Evolutionary conservation across 2,329 filamentous ascomycete genomes (phyloP), one percentile per base, ranked within the genome.

Genomic region (Apiospora rasikravindrae): DNA sequence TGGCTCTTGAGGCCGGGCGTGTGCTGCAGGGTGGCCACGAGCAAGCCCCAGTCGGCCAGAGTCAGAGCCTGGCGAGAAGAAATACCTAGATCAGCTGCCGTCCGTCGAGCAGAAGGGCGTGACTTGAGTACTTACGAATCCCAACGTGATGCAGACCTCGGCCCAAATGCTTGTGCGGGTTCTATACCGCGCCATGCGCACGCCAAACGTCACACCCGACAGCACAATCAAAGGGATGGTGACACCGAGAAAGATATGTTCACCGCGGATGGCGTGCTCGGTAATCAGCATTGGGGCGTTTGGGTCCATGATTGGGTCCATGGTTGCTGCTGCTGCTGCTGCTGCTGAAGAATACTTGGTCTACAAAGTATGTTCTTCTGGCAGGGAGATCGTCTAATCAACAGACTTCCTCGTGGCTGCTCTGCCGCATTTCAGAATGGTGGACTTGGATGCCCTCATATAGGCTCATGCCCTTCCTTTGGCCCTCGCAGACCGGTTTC

Each of bases 121-220:
- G 4, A 6, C 6, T 8, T 40, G 16, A 2, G n/a, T 16, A 67
- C 64, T 26, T 45, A 67, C 64, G 64, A 67, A 24, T 33, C 64
- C 66, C 40, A 68, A 19, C 40, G 44, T 19, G 66, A 68, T 68
- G 66, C 66, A 68, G 13, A 26, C n/a, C 40, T 68, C 66, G 2
- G 66, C 66, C 57, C 66, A 68, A 1, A 42, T 26, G 13, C 42
- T 45, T 67, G 37, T 67, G n/a, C 37, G 37, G 22, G 64, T 44
- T 22, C 64, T 44, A 6, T 45, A 67, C 22, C 64, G 16, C n/a
- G 37, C 33, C 42, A 67, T 42, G 19, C 64, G 24, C 37, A 67
- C n/a, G 16, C 64, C 64, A 7, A 44, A 67, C 0, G 64, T 45
- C 37, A 45, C 2, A 2, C 14, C 37, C 4, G 64, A 42, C 0